These are phyloP conservation scores for Amanita exitialis DNA, from an alignment of 768 basidiomycete species.

Conservation along the genomic window DNA sequence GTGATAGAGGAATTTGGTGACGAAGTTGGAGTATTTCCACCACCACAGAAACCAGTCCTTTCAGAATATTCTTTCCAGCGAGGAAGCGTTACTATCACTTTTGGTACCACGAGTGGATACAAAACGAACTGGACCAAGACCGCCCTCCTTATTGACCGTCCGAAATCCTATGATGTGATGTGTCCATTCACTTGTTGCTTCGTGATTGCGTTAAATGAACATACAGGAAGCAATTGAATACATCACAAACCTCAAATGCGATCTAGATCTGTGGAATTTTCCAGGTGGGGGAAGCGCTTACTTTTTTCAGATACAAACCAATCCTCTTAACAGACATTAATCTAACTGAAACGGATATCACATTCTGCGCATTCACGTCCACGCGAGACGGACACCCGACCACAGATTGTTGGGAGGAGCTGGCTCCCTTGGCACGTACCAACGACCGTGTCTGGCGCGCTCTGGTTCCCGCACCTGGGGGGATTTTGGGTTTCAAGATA, in stretches of 20 bases:
- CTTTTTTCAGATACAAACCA: not conserved
- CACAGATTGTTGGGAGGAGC: not conserved
- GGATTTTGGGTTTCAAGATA: constrained; percentile 4
- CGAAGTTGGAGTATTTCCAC: constrained; percentile 9
- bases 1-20: not conserved
- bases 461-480: constrained; percentile 4
- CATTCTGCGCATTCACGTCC: not conserved
- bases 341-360: not conserved
- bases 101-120: not conserved
- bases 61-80: not conserved
- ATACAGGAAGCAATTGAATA: not conserved
- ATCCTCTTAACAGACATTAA: not conserved
- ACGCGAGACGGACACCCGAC: not conserved
- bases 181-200: too few species aligned
- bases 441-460: constrained; percentile 7
- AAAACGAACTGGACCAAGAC: not conserved
- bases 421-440: not conserved
- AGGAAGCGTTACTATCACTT: not conserved
- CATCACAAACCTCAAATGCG: not conserved
- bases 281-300: not conserved
- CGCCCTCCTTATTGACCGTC: not conserved
- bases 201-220: not conserved
- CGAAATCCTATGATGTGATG: not conserved
- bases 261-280: not conserved
- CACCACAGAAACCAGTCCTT: too few species aligned